Evolutionary conservation across 164 flowering plant species (phyloP).

Genomic region (Magnolia officinalis): DNA sequence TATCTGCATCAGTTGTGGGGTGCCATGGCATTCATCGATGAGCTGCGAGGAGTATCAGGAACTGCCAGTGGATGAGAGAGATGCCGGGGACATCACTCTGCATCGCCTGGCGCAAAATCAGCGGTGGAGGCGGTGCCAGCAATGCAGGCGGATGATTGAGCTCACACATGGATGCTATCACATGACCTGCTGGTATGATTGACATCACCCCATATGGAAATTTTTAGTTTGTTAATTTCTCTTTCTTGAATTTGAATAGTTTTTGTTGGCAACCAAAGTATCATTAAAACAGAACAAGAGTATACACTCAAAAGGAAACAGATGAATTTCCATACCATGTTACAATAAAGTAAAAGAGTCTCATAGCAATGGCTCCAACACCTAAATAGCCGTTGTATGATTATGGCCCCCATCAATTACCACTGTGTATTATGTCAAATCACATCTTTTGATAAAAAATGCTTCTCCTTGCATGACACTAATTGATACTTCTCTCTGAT

Average conservation of each 20-base stretch:
- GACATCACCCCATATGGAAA: background rate
- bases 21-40: slow-evolving; percentile 84
- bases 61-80: slow-evolving; percentile 70
- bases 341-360: background rate
- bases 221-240: background rate
- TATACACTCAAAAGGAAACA: background rate
- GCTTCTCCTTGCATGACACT: too few relatives aligned
- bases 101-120: slow-evolving; percentile 60
- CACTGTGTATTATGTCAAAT: too few relatives aligned
- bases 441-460: too few relatives aligned
- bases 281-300: too few relatives aligned
- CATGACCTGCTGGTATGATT: slow-evolving; percentile 82
- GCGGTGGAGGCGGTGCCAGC: slow-evolving; percentile 78
- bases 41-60: slow-evolving; percentile 76
- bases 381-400: too few relatives aligned
- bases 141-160: slow-evolving; percentile 83
- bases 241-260: too few relatives aligned
- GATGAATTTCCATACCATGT: background rate
- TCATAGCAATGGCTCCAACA: too few relatives aligned
- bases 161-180: slow-evolving; percentile 79
- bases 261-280: too few relatives aligned
- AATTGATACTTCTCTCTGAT: too few relatives aligned
- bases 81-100: slow-evolving; percentile 55
- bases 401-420: too few relatives aligned
- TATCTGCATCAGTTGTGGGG: slow-evolving; percentile 70